Evolutionary conservation across 306 rosid species (phyloP).

Genomic region (Geum urbanum): DNA sequence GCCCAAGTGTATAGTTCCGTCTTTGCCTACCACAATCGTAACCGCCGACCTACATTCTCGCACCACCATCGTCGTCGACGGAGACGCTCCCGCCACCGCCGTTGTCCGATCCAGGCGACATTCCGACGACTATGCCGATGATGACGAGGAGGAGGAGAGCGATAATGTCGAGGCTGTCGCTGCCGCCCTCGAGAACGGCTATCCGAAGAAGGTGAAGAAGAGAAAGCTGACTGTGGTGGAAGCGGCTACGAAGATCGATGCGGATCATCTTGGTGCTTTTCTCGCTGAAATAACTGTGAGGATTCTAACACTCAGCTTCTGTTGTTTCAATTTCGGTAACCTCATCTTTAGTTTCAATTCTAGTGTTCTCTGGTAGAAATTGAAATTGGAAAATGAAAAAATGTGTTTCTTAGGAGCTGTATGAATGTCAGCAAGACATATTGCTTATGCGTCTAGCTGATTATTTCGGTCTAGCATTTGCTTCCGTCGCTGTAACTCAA

Average conservation of each 20-base stretch:
- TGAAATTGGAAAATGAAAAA: too few relatives aligned
- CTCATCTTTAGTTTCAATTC: too few relatives aligned
- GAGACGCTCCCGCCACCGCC: constrained; percentile 56
- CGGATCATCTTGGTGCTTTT: constrained; percentile 45
- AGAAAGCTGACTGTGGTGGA: constrained; percentile 54
- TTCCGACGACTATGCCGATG: constrained; percentile 36
- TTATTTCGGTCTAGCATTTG: constrained; percentile 63
- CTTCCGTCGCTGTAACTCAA: constrained; percentile 54
- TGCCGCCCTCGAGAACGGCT: constrained; percentile 25
- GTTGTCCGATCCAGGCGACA: constrained; percentile 36
- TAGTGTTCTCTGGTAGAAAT: not conserved
- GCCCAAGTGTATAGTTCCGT: too few relatives aligned
- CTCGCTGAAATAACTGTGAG: constrained; percentile 60
- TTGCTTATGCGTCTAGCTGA: constrained; percentile 74
- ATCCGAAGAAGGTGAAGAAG: constrained; percentile 45
- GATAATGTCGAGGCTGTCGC: constrained; percentile 30
- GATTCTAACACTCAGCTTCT: too few relatives aligned
- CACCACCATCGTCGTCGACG: constrained; percentile 32
- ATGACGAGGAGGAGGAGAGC: constrained; percentile 20
- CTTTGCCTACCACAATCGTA: constrained; percentile 52
- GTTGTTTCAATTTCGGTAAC: too few relatives aligned
- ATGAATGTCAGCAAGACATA: constrained; percentile 54
- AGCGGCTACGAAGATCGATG: constrained; percentile 53
- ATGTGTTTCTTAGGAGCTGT: constrained; percentile 9
- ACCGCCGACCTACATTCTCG: constrained; percentile 20